Base-by-base conservation (phyloP, 441 rosid species). In the Sinapis alba region DNA sequence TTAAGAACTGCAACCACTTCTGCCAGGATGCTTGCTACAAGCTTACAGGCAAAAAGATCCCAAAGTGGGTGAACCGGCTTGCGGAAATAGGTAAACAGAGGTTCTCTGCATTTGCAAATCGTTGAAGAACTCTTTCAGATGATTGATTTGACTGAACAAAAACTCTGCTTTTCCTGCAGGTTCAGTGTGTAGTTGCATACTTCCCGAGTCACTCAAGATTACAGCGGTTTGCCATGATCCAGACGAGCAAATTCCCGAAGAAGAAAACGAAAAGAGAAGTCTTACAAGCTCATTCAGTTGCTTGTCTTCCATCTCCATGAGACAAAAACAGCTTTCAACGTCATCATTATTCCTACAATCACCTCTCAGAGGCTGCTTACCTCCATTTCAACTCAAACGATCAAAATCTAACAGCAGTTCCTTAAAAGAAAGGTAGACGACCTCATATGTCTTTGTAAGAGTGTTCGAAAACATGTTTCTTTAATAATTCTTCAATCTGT, bases 1-100 rank as follows among this genome's bases (percentile, higher is more conserved):
- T 78, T 21, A 87, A 87, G 87, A 89, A 89, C 69, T 89, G 94
- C 80, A 87, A 89, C 83, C 94, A 89, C 76, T 89, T 87, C 80
- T 89, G 94, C 74, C 84, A 83, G 38, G 94, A 89, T 68, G 79
- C 73, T 66, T 89, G 88, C 61, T 71, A 83, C 79, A 85, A 79
- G 78, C 85, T 89, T 63, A 89, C 92, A 0, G 89, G 90, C 7
- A 89, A 87, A 62, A 68, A 61, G 34, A 86, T 86, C 70, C 92
- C 94, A 0, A 86, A 86, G 79, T 89, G 94, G 92, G 90, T 89
- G 67, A 89, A 89, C 45, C 86, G 94, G 13, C 87, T 89, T 53
- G 91, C 92, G 0, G 77, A 71, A 76, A 85, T 89, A 79, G 92
- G 94, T 89, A 83, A 36, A 45, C 28, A 0, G 0, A 24, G 5